Evolutionary conservation across 1,284 basidiomycete genomes (phyloP).

Genomic region (Fomitopsis betulina): DNA sequence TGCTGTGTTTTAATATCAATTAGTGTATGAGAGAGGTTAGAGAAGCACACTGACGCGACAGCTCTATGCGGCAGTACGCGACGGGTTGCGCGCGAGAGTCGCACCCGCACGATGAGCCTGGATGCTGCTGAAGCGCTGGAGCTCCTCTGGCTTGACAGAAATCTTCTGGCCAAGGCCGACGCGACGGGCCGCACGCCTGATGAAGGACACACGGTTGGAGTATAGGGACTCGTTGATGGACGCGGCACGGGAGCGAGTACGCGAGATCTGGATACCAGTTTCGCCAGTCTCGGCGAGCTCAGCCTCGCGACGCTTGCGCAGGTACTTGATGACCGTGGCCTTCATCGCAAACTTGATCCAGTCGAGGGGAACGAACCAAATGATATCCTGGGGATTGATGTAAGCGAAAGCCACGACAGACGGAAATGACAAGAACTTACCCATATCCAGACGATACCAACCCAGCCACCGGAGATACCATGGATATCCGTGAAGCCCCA

Average conservation of each 20-base stretch:
- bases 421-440: conserved; percentile 37
- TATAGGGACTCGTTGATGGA: conserved; percentile 92
- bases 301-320: conserved; percentile 66
- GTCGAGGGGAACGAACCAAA: conserved; percentile 95
- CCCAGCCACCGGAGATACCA: conserved; percentile 86
- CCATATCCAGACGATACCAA: conserved; percentile 97
- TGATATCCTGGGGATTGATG: conserved; percentile 59
- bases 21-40: background rate
- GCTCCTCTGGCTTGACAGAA: conserved; percentile 76
- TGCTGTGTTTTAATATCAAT: background rate
- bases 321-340: conserved; percentile 81
- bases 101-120: conserved; percentile 76
- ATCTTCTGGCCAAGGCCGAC: conserved; percentile 83
- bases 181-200: conserved; percentile 79
- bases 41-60: background rate
- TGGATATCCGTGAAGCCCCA: conserved; percentile 87
- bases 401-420: conserved; percentile 4
- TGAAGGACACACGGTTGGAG: conserved; percentile 89
- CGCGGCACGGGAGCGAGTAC: conserved; percentile 87
- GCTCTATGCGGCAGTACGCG: conserved; percentile 42
- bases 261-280: conserved; percentile 70
- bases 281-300: conserved; percentile 25
- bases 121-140: conserved; percentile 80
- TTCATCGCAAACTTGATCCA: conserved; percentile 96
- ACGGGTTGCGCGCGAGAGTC: conserved; percentile 75